Conservation (phyloP, 116 monocot species). For the Posidonia oceanica region DNA sequence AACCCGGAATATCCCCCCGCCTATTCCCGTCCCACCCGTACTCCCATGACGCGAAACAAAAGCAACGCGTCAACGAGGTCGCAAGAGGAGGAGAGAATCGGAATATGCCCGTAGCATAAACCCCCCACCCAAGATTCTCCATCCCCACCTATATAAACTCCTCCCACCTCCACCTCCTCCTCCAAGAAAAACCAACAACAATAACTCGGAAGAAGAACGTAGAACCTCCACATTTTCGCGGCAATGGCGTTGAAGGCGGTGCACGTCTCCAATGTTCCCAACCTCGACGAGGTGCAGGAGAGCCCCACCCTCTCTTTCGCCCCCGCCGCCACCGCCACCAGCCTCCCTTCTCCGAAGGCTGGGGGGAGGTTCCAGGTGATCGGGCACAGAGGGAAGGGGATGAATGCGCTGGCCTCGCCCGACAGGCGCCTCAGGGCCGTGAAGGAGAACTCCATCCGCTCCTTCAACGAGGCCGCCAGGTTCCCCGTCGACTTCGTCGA, state of each 20-base stretch:
- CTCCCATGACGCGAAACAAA: too few relatives aligned
- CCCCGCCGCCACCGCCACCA: conserved; percentile 5
- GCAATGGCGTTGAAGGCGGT: conserved; percentile 67
- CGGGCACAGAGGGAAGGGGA: conserved; percentile 89
- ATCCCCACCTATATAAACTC: too few relatives aligned
- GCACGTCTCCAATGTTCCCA: conserved; percentile 49
- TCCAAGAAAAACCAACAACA: too few relatives aligned
- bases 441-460: conserved; percentile 75
- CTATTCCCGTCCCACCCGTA: too few relatives aligned
- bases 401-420: conserved; percentile 69
- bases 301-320: conserved; percentile 10
- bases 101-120: too few relatives aligned
- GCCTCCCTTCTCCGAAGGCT: not conserved
- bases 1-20: too few relatives aligned
- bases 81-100: too few relatives aligned
- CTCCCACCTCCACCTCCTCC: too few relatives aligned
- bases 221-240: not conserved
- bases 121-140: too few relatives aligned
- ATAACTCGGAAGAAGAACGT: too few relatives aligned
- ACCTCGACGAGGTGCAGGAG: conserved; percentile 36
- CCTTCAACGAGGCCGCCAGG: conserved; percentile 59
- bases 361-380: conserved; percentile 51
- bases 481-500: conserved; percentile 79
- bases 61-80: too few relatives aligned
- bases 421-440: conserved; percentile 55